Percentiles rank a stretch among this genome's conserved stretches.
Conservation (phyloP, 805 yeast species). For the Candida oleophila region DNA sequence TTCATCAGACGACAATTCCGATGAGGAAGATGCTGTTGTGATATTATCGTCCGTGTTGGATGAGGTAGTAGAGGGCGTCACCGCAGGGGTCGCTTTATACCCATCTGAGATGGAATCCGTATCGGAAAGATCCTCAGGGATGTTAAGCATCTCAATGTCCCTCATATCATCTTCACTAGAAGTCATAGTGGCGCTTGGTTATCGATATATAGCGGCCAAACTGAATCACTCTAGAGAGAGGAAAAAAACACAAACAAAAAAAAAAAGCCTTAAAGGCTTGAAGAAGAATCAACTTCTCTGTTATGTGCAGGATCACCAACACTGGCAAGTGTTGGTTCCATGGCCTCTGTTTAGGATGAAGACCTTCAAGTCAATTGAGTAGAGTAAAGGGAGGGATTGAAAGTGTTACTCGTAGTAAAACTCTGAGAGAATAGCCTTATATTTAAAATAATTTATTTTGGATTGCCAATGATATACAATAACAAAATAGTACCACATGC, state of each 20-base stretch:
- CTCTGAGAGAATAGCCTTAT: no score
- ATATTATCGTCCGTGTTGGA: background rate
- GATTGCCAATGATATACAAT: no score
- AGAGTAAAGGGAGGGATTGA: no score
- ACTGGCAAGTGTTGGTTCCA: no score
- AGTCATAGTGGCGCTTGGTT: background rate
- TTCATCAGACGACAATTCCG: slow-evolving; percentile 6
- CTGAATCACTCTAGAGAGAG: background rate
- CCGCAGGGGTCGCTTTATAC: background rate
- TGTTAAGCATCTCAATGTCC: slow-evolving; percentile 45
- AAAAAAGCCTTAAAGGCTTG: background rate
- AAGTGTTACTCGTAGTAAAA: no score
- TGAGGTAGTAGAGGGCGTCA: slow-evolving; percentile 4
- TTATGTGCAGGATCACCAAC: background rate
- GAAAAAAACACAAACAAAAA: background rate
- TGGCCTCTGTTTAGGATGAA: no score
- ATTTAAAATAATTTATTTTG: no score
- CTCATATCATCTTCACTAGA: slow-evolving; percentile 15
- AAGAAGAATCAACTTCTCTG: background rate
- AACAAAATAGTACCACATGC: no score
- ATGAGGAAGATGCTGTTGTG: background rate
- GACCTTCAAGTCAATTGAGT: no score
- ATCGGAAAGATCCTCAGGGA: slow-evolving; percentile 36
- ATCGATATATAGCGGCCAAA: background rate
- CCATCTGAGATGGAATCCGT: slow-evolving; percentile 23